Evolutionary conservation across 2,329 filamentous ascomycete genomes (phyloP), one percentile per base, ranked within the genome.

Genomic region (Tolypocladium ovalisporum): DNA sequence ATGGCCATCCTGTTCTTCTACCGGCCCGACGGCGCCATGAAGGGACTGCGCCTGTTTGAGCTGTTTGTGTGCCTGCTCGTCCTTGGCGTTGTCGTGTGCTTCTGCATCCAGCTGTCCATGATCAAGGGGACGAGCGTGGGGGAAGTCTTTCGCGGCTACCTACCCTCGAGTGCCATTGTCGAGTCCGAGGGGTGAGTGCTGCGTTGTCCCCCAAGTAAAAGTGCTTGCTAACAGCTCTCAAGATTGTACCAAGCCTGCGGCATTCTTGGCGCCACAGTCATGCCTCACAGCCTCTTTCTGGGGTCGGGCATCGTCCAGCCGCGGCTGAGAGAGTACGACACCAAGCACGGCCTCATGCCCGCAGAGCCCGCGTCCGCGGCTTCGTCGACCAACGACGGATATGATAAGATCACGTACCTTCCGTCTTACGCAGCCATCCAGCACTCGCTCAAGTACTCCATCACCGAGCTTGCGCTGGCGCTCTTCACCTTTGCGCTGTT

Each of bases 401-500:
- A 63, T 44, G 75, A 80, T 36, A 80, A 83, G 64, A 73, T 75
- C 3, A 80, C 82, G 58, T 94, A 93, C 69, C 74, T 83, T 7
- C 89, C 89, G 0, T 89, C 87, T 1, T 76, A 89, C 1, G 72
- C 78, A 7, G 88, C 89, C n/a, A 90, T 94, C 61, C 80, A 80
- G 19, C 81, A 84, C 64, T 91, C 86, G 60, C 80, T 92, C 65
- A 87, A 84, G 59, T 88, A 88, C 68, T 89, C 87, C 4, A 84
- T 89, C 57, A 73, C 80, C 24, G 89, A 94, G 67, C 75, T 92
- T 12, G 76, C 82, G 8, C 67, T 90, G 17, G 88, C 86, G 0
- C 84, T 94, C 39, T 90, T 91, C 68, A 90, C 88, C 0, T 92
- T 93, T 68, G 89, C 89, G 0, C 79, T 94, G 4, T 94, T 94